Evolutionary conservation across 2,329 filamentous ascomycete species (phyloP).

Genomic region (Pseudogymnoascus sp.): DNA sequence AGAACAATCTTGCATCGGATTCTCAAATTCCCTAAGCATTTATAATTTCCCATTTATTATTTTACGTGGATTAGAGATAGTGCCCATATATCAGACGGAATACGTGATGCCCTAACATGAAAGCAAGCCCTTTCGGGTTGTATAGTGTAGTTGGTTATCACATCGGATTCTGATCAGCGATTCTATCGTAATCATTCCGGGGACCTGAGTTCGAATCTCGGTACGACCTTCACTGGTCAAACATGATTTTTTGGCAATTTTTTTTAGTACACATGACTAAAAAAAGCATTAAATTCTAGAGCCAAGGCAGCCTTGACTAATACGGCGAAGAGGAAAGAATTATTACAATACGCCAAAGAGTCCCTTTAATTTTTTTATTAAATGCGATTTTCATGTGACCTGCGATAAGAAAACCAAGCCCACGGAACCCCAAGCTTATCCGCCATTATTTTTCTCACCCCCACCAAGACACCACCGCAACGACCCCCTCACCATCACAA

Average conservation of each 20-base stretch:
- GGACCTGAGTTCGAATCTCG: conserved; percentile 9
- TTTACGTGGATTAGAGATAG: no score
- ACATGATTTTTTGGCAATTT: neutral
- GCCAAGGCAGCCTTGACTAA: neutral
- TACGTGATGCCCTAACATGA: neutral
- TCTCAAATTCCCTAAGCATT: no score
- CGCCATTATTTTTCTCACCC: conserved; percentile 8
- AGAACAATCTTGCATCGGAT: no score
- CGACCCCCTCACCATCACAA: neutral
- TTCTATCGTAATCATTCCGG: conserved; percentile 1
- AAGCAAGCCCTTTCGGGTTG: conserved; percentile 8
- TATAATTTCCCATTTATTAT: no score
- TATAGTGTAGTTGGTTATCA: conserved; percentile 10
- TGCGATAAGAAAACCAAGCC: conserved; percentile 8
- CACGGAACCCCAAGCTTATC: neutral
- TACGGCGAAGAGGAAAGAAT: neutral
- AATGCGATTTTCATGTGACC: neutral
- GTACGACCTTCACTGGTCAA: conserved; percentile 8
- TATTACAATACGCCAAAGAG: neutral
- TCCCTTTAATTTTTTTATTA: neutral
- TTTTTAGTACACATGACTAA: neutral
- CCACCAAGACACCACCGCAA: neutral
- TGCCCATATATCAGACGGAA: neutral
- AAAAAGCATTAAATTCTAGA: neutral
- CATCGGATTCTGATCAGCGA: conserved; percentile 8